Conservation (phyloP, 75 land plant genomes). For the Picea sitchensis region DNA sequence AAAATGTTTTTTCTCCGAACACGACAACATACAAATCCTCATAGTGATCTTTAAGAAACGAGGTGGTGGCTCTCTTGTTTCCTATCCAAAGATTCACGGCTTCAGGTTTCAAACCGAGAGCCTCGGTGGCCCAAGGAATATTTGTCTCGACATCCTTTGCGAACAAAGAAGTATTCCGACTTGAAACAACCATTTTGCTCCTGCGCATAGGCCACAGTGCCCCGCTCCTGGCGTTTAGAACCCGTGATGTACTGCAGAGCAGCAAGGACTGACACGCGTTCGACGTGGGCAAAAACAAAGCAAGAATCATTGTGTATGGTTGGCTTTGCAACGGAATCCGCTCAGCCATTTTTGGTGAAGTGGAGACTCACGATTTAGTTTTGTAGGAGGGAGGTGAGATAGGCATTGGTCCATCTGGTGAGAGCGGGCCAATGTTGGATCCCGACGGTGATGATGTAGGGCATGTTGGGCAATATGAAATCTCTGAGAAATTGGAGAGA, state of each 20-base stretch:
- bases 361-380: conserved; percentile 35
- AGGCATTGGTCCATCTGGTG: conserved; percentile 47
- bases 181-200: conserved; percentile 80
- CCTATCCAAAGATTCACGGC: conserved; percentile 80
- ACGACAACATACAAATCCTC: conserved; percentile 56
- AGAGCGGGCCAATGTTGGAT: conserved; percentile 74
- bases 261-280: conserved; percentile 38
- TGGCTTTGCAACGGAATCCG: conserved; percentile 54
- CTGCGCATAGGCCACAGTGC: conserved; percentile 69
- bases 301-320: conserved; percentile 13
- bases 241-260: conserved; percentile 46
- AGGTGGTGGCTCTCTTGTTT: conserved; percentile 51
- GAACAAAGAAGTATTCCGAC: conserved; percentile 49
- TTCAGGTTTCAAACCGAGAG: too few species aligned
- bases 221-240: background rate
- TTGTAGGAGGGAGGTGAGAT: conserved; percentile 36
- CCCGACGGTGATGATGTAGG: conserved; percentile 72
- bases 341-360: conserved; percentile 82
- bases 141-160: conserved; percentile 46
- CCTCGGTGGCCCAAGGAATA: too few species aligned
- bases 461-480: conserved; percentile 74
- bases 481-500: conserved; percentile 69
- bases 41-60: conserved; percentile 62
- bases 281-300: conserved; percentile 70
- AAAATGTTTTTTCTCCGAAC: conserved; percentile 77